Evolutionary conservation across 106 monocot species (phyloP).

Genomic region (Vanilla planifolia): DNA sequence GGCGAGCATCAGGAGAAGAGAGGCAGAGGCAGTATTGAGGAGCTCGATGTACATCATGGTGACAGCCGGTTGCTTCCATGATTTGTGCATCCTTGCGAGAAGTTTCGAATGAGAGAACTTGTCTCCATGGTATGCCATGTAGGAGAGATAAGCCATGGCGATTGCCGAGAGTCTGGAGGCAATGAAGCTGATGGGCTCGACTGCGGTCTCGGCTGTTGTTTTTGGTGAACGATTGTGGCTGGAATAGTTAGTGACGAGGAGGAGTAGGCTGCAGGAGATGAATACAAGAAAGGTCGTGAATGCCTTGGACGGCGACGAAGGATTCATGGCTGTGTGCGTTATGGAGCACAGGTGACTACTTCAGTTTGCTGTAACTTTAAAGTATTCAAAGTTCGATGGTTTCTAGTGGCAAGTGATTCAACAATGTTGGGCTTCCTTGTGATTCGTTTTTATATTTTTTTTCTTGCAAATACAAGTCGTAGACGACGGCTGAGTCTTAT

Average conservation of each 20-base stretch:
- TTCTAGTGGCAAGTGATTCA: too few relatives aligned
- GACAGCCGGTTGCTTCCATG: conserved; percentile 5
- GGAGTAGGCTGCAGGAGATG: conserved; percentile 1
- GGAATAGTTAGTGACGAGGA: not conserved
- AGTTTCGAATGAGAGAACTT: not conserved
- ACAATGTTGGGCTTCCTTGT: too few relatives aligned
- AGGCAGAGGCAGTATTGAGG: conserved; percentile 1
- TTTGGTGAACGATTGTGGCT: not conserved
- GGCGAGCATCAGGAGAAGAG: conserved; percentile 4
- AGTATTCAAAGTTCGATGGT: too few relatives aligned
- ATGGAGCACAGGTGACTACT: too few relatives aligned
- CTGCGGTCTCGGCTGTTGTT: not conserved
- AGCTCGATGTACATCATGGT: conserved; percentile 12
- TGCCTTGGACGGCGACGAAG: not conserved
- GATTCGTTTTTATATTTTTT: too few relatives aligned
- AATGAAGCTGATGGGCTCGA: conserved; percentile 8
- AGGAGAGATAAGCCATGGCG: conserved; percentile 2
- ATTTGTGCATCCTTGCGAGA: not conserved
- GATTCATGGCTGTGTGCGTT: not conserved
- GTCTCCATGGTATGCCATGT: not conserved
- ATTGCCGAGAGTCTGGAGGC: conserved; percentile 1
- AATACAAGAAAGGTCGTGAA: not conserved
- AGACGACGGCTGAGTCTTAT: too few relatives aligned
- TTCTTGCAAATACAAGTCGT: too few relatives aligned
- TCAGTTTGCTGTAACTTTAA: too few relatives aligned